Percentiles rank a stretch among this genome's conserved stretches.
Evolutionary conservation across 345 rosid genomes (phyloP).

Genomic region (Eucalyptus viminalis): DNA sequence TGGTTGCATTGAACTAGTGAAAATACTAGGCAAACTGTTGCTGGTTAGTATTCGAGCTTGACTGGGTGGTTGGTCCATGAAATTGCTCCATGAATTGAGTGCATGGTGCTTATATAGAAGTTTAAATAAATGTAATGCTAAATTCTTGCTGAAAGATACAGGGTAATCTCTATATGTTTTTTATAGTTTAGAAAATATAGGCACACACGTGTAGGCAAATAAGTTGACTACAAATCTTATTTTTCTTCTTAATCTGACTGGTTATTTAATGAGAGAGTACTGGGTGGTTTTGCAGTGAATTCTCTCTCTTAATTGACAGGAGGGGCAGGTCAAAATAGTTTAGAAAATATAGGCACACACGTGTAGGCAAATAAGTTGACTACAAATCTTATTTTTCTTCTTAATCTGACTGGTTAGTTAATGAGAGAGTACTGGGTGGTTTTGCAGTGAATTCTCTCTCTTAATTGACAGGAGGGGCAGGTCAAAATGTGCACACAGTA

Average conservation of each 20-base stretch:
- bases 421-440: neutral
- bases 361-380: neutral
- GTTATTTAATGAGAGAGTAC: neutral
- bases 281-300: neutral
- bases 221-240: neutral
- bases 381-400: neutral
- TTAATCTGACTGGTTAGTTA: neutral
- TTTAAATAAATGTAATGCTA: neutral
- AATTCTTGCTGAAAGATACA: neutral
- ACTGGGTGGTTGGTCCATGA: neutral
- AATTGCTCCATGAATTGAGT: neutral
- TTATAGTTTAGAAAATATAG: neutral
- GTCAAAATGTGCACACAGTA: neutral
- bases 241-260: neutral
- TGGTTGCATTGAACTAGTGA: neutral
- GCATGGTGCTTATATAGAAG: neutral
- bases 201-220: neutral
- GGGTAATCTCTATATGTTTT: neutral
- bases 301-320: neutral
- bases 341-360: neutral
- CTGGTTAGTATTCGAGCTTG: neutral
- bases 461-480: neutral
- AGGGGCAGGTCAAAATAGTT: neutral
- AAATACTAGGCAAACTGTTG: neutral
- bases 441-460: neutral